Conservation (phyloP, 164 flowering plant species). For the Hamamelis virginiana region DNA sequence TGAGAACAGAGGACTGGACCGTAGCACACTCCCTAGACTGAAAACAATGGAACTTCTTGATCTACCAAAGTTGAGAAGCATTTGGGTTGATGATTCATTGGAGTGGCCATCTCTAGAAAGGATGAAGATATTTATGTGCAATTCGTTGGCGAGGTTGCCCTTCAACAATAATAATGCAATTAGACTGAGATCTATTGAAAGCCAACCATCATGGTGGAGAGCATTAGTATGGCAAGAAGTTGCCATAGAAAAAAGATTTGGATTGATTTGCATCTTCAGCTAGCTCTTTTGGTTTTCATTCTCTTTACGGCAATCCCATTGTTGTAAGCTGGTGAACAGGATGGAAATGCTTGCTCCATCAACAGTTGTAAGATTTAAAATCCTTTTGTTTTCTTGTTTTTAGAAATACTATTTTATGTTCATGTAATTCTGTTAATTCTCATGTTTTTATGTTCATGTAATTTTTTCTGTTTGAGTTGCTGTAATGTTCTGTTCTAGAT, state of each 20-base stretch:
- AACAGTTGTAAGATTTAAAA: too few relatives aligned
- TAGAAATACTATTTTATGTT: too few relatives aligned
- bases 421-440: too few relatives aligned
- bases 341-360: too few relatives aligned
- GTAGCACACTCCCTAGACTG: conserved; percentile 1
- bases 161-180: conserved; percentile 8
- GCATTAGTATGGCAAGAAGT: neutral
- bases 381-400: too few relatives aligned
- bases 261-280: neutral
- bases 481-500: too few relatives aligned
- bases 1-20: neutral
- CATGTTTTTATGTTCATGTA: too few relatives aligned
- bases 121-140: conserved; percentile 3
- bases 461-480: too few relatives aligned
- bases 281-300: neutral
- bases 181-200: conserved; percentile 4
- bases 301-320: too few relatives aligned
- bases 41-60: conserved; percentile 5
- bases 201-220: conserved; percentile 18
- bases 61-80: conserved; percentile 8
- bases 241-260: neutral
- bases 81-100: neutral
- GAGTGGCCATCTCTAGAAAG: conserved; percentile 14
- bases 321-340: too few relatives aligned
- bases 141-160: neutral